Evolutionary conservation across 306 rosid species (phyloP).

Genomic region (Hippophae gyantsensis): DNA sequence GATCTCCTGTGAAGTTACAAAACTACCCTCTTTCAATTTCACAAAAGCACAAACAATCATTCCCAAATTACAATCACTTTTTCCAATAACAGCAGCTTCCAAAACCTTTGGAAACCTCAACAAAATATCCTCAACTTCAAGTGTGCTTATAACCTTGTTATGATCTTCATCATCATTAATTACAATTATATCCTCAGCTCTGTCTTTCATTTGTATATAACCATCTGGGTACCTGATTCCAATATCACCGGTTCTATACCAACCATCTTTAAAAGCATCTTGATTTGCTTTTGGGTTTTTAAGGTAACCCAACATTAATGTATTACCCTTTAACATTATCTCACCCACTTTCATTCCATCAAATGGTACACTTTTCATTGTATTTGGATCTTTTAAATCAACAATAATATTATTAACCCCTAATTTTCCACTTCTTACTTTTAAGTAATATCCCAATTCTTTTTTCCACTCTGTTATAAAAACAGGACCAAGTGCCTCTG

Average conservation of each 20-base stretch:
- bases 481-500: constrained; percentile 67
- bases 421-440: constrained; percentile 4
- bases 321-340: constrained; percentile 57
- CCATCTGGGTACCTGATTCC: constrained; percentile 44
- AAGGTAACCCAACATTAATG: constrained; percentile 57
- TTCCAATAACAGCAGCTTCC: constrained; percentile 72
- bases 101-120: constrained; percentile 51
- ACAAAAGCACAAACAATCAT: constrained; percentile 46
- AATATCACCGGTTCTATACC: constrained; percentile 76
- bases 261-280: constrained; percentile 52
- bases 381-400: constrained; percentile 59
- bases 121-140: constrained; percentile 67
- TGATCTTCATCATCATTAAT: constrained; percentile 15
- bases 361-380: constrained; percentile 43
- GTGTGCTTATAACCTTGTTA: constrained; percentile 36
- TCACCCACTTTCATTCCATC: constrained; percentile 78
- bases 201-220: constrained; percentile 56
- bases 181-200: constrained; percentile 46
- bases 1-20: constrained; percentile 32
- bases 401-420: constrained; percentile 22
- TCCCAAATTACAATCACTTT: constrained; percentile 22
- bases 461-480: constrained; percentile 43
- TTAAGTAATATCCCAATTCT: constrained; percentile 9
- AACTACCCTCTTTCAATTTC: constrained; percentile 42
- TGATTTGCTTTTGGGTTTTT: constrained; percentile 33